phyloP scores from a whole-genome alignment of 352 stramenopile genomes.

The Pythium coloratum region DNA sequence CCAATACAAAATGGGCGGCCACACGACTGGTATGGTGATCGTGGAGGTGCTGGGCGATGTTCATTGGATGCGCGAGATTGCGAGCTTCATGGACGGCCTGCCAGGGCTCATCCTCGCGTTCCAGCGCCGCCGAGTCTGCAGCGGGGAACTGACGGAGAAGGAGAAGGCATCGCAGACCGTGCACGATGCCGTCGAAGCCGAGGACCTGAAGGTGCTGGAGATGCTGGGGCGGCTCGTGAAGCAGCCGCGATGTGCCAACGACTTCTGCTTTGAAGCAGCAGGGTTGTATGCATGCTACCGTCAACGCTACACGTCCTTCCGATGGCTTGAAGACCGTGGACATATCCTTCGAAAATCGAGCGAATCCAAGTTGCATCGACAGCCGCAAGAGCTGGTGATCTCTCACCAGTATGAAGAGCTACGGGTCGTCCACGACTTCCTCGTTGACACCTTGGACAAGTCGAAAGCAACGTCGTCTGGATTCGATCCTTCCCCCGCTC shows the following conservation, averaged over 20 bases:
- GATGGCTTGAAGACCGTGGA: constrained; percentile 3
- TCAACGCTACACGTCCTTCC: background rate
- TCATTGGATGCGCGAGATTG: constrained; percentile 18
- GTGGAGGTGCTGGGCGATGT: constrained; percentile 8
- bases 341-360: background rate
- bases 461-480: background rate
- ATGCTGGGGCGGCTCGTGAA: constrained; percentile 6
- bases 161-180: background rate
- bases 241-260: constrained; percentile 2
- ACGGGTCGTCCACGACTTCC: background rate
- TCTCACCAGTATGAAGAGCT: background rate
- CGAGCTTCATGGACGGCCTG: constrained; percentile 11
- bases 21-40: background rate
- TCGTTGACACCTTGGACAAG: background rate
- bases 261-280: background rate
- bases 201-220: constrained; percentile 11
- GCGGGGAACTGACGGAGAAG: background rate
- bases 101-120: constrained; percentile 9
- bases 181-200: background rate
- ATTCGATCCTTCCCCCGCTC: background rate
- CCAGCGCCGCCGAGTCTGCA: background rate
- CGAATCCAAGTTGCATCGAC: background rate
- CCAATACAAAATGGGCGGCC: no score
- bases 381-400: background rate
- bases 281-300: background rate